Evolutionary conservation across 768 basidiomycete species (phyloP).

Genomic region (Xerocomellus amylosporus): DNA sequence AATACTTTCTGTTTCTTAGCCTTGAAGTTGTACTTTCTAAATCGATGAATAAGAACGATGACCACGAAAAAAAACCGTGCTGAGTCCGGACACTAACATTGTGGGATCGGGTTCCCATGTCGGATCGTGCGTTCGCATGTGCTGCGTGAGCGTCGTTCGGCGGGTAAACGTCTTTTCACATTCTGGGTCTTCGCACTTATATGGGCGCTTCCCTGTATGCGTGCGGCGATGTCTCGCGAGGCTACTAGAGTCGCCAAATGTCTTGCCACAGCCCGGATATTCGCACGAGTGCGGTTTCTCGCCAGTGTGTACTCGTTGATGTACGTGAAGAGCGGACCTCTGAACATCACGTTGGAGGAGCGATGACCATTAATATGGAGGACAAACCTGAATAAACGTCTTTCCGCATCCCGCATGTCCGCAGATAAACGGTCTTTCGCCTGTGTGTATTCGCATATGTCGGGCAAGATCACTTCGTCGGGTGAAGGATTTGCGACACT

Average conservation of each 20-base stretch:
- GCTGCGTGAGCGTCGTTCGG: slow-evolving; percentile 77
- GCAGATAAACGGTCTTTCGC: slow-evolving; percentile 83
- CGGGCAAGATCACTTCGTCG: slow-evolving; percentile 80
- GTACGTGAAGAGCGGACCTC: slow-evolving; percentile 88
- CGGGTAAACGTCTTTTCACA: slow-evolving; percentile 89
- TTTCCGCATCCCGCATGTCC: slow-evolving; percentile 74
- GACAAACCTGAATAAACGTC: slow-evolving; percentile 83
- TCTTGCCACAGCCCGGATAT: slow-evolving; percentile 83
- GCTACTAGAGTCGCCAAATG: slow-evolving; percentile 89
- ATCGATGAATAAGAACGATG: slow-evolving; percentile 16
- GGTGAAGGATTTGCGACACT: slow-evolving; percentile 79
- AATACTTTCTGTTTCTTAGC: slow-evolving; percentile 59
- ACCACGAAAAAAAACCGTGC: neutral
- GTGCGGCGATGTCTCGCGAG: slow-evolving; percentile 89
- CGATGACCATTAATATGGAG: neutral
- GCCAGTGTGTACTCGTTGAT: slow-evolving; percentile 86
- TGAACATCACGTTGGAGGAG: slow-evolving; percentile 33
- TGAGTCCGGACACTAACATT: slow-evolving; percentile 48
- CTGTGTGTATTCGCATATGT: slow-evolving; percentile 88
- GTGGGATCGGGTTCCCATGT: slow-evolving; percentile 82
- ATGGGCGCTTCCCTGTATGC: slow-evolving; percentile 82
- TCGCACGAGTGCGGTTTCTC: slow-evolving; percentile 92
- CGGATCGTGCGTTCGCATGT: slow-evolving; percentile 87
- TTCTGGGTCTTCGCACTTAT: slow-evolving; percentile 78
- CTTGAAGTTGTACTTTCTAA: slow-evolving; percentile 76